These are phyloP conservation scores for Colletotrichum viniferum DNA, from an alignment of 2,329 filamentous ascomycete species.

Conservation along the genomic window DNA sequence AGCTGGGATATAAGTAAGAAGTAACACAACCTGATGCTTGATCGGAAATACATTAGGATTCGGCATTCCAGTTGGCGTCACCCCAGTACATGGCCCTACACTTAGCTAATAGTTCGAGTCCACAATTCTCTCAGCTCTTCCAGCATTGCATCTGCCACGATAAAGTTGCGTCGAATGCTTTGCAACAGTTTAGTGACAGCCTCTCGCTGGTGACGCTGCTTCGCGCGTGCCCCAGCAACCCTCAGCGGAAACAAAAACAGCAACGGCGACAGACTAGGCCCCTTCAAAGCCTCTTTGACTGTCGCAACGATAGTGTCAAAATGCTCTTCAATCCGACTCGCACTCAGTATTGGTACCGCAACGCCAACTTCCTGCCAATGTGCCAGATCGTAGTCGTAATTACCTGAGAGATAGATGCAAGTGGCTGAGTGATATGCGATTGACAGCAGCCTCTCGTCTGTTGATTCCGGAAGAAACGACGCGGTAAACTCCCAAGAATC, in stretches of 20 bases:
- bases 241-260: constrained; percentile 38
- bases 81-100: background rate
- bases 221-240: constrained; percentile 35
- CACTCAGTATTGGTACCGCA: constrained; percentile 24
- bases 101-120: background rate
- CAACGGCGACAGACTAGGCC: constrained; percentile 31
- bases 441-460: constrained; percentile 24
- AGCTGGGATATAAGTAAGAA: too few species aligned
- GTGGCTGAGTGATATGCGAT: constrained; percentile 32
- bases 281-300: constrained; percentile 19
- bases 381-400: constrained; percentile 38
- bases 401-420: constrained; percentile 40
- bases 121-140: background rate
- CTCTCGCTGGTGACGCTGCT: constrained; percentile 24
- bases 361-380: constrained; percentile 31
- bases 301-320: constrained; percentile 28
- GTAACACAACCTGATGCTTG: too few species aligned
- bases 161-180: background rate
- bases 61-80: too few species aligned
- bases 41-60: too few species aligned
- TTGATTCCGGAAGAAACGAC: background rate
- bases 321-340: constrained; percentile 25
- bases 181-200: constrained; percentile 24
- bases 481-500: background rate
- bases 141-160: constrained; percentile 6